Conservation (phyloP, 192 early-diverging fungal genomes). For the Geranomyces michiganensis region DNA sequence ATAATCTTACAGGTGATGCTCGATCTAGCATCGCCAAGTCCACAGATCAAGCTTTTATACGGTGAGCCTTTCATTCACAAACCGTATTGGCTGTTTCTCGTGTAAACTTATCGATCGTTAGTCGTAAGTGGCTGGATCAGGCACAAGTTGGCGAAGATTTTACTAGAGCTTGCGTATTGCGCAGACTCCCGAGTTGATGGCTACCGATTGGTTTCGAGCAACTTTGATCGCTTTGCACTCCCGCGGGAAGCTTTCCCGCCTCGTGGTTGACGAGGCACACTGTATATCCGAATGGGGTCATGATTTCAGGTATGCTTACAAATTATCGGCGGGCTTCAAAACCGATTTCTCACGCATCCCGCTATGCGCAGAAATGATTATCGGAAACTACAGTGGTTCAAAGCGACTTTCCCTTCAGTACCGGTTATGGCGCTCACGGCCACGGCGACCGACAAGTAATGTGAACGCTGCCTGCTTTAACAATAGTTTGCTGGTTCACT, state of each 20-base stretch:
- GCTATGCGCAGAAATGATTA: conserved; percentile 43
- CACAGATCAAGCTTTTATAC: conserved; percentile 47
- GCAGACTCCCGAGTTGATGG: conserved; percentile 55
- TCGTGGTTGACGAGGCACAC: conserved; percentile 60
- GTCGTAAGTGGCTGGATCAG: too few relatives aligned
- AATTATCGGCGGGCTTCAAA: background rate
- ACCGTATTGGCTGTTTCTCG: background rate
- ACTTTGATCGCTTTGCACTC: conserved; percentile 36
- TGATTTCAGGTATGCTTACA: conserved; percentile 40
- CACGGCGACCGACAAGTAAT: conserved; percentile 54
- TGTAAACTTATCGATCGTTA: too few relatives aligned
- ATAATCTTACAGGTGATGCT: conserved; percentile 25
- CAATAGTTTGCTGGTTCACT: background rate
- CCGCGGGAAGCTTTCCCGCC: conserved; percentile 36
- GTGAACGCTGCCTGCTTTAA: background rate
- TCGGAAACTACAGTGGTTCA: conserved; percentile 47
- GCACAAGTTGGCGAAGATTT: too few relatives aligned
- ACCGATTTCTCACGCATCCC: too few relatives aligned
- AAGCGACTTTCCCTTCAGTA: conserved; percentile 55
- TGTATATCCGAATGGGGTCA: conserved; percentile 62
- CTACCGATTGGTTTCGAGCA: conserved; percentile 43
- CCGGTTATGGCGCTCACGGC: conserved; percentile 82
- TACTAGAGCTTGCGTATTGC: too few relatives aligned
- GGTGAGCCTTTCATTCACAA: conserved; percentile 7
- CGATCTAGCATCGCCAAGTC: conserved; percentile 32